Conservation (phyloP, 75 land plant species). For the Pinus taeda region DNA sequence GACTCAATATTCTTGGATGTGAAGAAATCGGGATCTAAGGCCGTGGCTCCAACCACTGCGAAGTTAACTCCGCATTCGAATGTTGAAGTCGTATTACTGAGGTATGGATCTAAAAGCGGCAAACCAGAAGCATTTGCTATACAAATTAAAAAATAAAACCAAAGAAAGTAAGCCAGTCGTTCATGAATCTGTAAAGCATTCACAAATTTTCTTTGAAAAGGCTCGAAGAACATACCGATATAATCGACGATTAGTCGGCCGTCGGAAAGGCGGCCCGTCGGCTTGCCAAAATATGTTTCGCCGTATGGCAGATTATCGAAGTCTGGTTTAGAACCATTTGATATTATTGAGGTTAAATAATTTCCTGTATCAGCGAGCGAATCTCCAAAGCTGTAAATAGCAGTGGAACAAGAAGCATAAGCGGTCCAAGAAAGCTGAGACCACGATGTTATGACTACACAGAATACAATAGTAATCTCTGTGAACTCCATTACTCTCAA, state of each 20-base stretch:
- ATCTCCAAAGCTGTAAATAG: conserved; percentile 12
- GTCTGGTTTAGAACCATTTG: not conserved
- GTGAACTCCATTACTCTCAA: too few relatives aligned
- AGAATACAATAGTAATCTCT: too few relatives aligned
- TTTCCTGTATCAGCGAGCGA: conserved; percentile 11
- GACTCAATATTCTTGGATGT: not conserved
- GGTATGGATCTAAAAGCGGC: not conserved
- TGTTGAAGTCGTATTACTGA: not conserved
- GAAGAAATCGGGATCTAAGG: not conserved
- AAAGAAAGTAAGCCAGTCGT: too few relatives aligned
- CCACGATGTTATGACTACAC: too few relatives aligned
- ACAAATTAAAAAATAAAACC: not conserved
- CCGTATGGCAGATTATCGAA: conserved; percentile 28
- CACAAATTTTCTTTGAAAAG: too few relatives aligned
- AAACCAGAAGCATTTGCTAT: not conserved
- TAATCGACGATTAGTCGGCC: conserved; percentile 44
- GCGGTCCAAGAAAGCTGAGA: too few relatives aligned
- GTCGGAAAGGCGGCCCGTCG: conserved; percentile 43
- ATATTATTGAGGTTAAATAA: not conserved
- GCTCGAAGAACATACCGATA: conserved; percentile 14
- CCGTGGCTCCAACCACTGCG: conserved; percentile 1
- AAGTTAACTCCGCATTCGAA: not conserved
- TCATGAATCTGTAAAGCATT: not conserved
- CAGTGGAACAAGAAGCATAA: not conserved
- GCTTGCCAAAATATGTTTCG: conserved; percentile 31